Evolutionary conservation across 1,284 basidiomycete species (phyloP).

Genomic region (Cutaneotrichosporon cutaneum): DNA sequence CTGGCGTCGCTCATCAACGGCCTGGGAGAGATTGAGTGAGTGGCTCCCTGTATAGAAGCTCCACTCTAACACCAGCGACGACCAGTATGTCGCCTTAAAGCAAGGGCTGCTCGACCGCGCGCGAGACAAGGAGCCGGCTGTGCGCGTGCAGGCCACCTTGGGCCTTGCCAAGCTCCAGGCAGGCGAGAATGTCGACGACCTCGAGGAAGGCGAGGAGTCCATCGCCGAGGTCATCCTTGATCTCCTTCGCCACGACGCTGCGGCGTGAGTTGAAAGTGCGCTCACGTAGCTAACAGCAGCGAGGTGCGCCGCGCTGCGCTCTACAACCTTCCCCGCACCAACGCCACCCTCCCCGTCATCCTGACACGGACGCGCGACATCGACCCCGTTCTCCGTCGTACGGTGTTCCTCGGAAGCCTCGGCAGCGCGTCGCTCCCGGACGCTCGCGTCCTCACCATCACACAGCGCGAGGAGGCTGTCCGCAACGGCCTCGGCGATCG

Average conservation of each 20-base stretch:
- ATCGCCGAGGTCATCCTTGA: conserved; percentile 70
- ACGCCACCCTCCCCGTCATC: conserved; percentile 64
- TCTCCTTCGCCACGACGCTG: conserved; percentile 69
- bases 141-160: conserved; percentile 80
- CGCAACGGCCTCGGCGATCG: conserved; percentile 84
- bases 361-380: conserved; percentile 81
- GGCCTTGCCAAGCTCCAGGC: conserved; percentile 81
- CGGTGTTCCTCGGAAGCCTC: conserved; percentile 69
- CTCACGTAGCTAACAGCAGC: conserved; percentile 53
- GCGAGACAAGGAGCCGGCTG: conserved; percentile 78
- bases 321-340: conserved; percentile 69
- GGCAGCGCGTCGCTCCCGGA: conserved; percentile 60
- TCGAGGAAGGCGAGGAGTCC: conserved; percentile 64
- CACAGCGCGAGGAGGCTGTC: conserved; percentile 74
- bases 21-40: conserved; percentile 80
- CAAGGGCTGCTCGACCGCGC: conserved; percentile 71
- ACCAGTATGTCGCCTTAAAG: conserved; percentile 70
- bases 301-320: conserved; percentile 89
- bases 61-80: conserved; percentile 62
- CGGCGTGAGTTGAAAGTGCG: conserved; percentile 62
- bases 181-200: conserved; percentile 69
- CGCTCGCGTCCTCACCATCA: conserved; percentile 67
- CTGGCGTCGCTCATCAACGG: conserved; percentile 77
- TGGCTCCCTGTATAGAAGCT: conserved; percentile 18
- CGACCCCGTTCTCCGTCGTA: conserved; percentile 76